Percentiles rank a stretch among this genome's conserved stretches.
Evolutionary conservation across 2,329 filamentous ascomycete species (phyloP).

Genomic region (Fusarium begoniae): DNA sequence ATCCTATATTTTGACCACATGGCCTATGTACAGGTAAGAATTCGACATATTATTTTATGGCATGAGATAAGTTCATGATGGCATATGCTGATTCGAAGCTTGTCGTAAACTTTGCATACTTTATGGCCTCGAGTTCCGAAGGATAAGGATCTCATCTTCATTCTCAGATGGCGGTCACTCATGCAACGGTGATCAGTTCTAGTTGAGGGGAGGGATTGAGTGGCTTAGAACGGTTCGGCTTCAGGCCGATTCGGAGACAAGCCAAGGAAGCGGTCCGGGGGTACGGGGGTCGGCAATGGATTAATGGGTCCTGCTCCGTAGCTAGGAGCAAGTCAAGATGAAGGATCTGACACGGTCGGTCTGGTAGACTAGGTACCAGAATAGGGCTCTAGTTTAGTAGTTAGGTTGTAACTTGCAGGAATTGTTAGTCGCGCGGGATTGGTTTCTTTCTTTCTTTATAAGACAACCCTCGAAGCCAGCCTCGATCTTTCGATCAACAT

Average conservation of each 20-base stretch:
- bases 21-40: neutral
- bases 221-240: constrained; percentile 12
- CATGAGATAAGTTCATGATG: neutral
- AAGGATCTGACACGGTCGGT: neutral
- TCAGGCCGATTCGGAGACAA: constrained; percentile 21
- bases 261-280: constrained; percentile 25
- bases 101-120: neutral
- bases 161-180: constrained; percentile 27
- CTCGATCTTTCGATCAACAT: constrained; percentile 22
- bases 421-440: neutral
- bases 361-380: neutral
- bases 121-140: neutral
- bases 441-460: neutral
- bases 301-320: neutral
- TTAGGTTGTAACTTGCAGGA: neutral
- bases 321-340: neutral
- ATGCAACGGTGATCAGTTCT: constrained; percentile 17
- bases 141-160: neutral
- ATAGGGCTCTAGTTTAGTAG: neutral
- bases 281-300: constrained; percentile 11
- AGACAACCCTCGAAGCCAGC: neutral
- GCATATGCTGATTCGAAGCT: neutral
- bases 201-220: neutral
- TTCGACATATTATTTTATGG: neutral
- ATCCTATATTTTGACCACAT: constrained; percentile 1